Conservation (phyloP, 2,329 filamentous ascomycete genomes). For the Myriosclerotinia duriaeana region DNA sequence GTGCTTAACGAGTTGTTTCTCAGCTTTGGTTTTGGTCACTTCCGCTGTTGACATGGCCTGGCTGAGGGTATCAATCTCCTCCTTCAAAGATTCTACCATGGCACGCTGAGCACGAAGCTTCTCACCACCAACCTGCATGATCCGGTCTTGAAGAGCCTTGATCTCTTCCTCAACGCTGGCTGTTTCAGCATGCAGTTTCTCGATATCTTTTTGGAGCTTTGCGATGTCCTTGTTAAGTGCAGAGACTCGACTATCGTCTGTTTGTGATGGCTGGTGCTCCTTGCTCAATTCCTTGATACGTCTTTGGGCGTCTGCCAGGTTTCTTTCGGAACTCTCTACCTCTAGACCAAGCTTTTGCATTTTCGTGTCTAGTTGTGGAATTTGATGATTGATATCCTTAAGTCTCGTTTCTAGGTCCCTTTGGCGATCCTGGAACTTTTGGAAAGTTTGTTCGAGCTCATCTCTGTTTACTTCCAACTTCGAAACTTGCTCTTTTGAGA, state of each 20-base stretch:
- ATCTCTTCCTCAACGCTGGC: slow-evolving; percentile 90
- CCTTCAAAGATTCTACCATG: slow-evolving; percentile 85
- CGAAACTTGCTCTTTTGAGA: slow-evolving; percentile 80
- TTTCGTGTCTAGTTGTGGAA: slow-evolving; percentile 82
- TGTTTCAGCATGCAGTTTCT: slow-evolving; percentile 80
- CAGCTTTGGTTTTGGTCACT: slow-evolving; percentile 84
- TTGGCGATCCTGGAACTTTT: slow-evolving; percentile 81
- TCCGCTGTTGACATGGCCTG: slow-evolving; percentile 86
- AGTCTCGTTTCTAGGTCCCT: slow-evolving; percentile 74
- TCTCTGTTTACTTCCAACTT: slow-evolving; percentile 89
- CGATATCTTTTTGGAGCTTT: slow-evolving; percentile 73
- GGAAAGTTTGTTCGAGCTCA: slow-evolving; percentile 75
- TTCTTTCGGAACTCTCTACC: slow-evolving; percentile 80
- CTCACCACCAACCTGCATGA: slow-evolving; percentile 97
- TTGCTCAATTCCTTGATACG: slow-evolving; percentile 80
- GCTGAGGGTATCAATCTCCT: slow-evolving; percentile 75
- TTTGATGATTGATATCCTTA: slow-evolving; percentile 69
- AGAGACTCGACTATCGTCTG: slow-evolving; percentile 72
- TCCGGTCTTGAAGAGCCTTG: slow-evolving; percentile 88
- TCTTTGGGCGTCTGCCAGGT: slow-evolving; percentile 78
- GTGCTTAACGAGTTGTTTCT: slow-evolving; percentile 86
- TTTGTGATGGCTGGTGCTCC: slow-evolving; percentile 77
- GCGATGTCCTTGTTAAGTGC: slow-evolving; percentile 75
- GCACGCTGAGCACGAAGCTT: slow-evolving; percentile 86
- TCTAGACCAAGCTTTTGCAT: slow-evolving; percentile 91